Base-by-base conservation (phyloP, 2,329 filamentous ascomycete species). In the Exophiala bonariae region DNA sequence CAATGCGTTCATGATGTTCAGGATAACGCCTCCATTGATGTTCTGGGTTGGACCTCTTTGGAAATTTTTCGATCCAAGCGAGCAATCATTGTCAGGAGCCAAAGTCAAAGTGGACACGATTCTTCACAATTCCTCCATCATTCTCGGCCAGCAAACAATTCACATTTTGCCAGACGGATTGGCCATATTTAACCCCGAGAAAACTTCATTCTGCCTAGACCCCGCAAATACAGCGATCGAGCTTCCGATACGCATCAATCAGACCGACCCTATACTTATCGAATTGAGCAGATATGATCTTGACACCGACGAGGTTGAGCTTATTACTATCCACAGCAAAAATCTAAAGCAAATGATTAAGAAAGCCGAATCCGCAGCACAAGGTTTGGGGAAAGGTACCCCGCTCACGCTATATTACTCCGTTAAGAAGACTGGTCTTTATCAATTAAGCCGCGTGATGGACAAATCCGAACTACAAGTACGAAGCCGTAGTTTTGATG, bases 131-230 rank as follows among this genome's bases (percentile, higher is more conserved):
- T 81, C 89, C 23, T 96, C 91, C 17, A 79, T 97, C 62, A 97
- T 99, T 55, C 80, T 96, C 71, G 93, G 93, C 63, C 93, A 90
- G 66, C 91, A 97, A 71, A 95, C 96, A 59, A 92, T 99, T 68
- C 93, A 99, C 65, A 96, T 99, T 62, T 75, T 99, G 45, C 93
- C 93, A 2, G 93, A 99, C 75, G 95, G 95, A 74, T 93, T 91
- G 39, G 93, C 91, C 11, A 78, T 90, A 39, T 75, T 99, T 54
- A 99, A 99, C 62, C 89, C 90, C 1, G 80, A 90, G 37, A 79
- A 81, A 48, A 72, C 78, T n/a, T 80, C 90, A 0, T 93, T 93
- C 67, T 99, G 93, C 67, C 71, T 99, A 38, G 85, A 85, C 47
- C 73, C 76, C 34, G 73, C 79, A 17, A 81, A 78, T 49, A 76